Conservation (phyloP, 805 yeast species). For the Phaffomyces thermotolerans region DNA sequence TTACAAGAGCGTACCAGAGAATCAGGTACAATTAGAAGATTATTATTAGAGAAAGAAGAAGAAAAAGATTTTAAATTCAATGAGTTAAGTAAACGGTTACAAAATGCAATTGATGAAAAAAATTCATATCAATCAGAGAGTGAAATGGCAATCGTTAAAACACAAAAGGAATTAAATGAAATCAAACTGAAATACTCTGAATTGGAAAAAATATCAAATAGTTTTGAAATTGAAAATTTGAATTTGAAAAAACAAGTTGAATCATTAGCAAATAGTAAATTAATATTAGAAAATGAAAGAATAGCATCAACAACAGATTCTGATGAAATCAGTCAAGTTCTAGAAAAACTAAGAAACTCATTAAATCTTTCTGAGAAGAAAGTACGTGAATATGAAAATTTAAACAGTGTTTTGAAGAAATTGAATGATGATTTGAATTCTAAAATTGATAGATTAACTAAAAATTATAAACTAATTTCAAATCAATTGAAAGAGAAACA, state of each 20-base stretch:
- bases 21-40: slow-evolving; percentile 59
- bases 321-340: slow-evolving; percentile 25
- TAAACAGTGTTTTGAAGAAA: slow-evolving; percentile 47
- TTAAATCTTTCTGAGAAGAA: slow-evolving; percentile 44
- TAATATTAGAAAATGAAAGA: slow-evolving; percentile 23
- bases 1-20: slow-evolving; percentile 80
- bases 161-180: slow-evolving; percentile 63
- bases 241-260: slow-evolving; percentile 24
- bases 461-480: slow-evolving; percentile 58
- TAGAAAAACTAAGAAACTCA: slow-evolving; percentile 45
- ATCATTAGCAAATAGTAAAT: slow-evolving; percentile 24
- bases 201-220: slow-evolving; percentile 30
- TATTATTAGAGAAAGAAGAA: slow-evolving; percentile 63
- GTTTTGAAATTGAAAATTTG: slow-evolving; percentile 32
- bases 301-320: slow-evolving; percentile 23
- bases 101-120: slow-evolving; percentile 51
- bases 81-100: slow-evolving; percentile 50
- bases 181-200: slow-evolving; percentile 36
- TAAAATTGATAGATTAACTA: slow-evolving; percentile 62
- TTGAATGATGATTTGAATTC: slow-evolving; percentile 60
- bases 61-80: slow-evolving; percentile 41
- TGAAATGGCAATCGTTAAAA: slow-evolving; percentile 41
- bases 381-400: slow-evolving; percentile 46
- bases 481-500: slow-evolving; percentile 34
- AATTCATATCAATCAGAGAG: slow-evolving; percentile 49